Evolutionary conservation across 805 yeast species (phyloP).

Genomic region (Sugiyamaella americana): DNA sequence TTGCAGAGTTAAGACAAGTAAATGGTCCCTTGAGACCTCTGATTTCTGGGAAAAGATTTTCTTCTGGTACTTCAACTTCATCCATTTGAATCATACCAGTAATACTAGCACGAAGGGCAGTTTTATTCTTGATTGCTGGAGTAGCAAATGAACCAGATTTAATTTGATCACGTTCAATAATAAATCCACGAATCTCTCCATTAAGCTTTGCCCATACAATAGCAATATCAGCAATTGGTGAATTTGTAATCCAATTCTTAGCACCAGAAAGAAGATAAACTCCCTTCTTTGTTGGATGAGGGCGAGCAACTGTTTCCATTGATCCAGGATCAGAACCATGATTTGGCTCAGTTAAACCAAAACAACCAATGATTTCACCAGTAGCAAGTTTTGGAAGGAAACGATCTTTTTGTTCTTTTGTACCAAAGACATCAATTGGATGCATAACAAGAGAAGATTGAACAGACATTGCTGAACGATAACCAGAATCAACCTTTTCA

Average conservation of each 20-base stretch:
- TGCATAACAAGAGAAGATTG: constrained; percentile 42
- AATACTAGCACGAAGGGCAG: constrained; percentile 37
- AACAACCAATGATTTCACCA: constrained; percentile 49
- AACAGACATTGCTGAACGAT: constrained; percentile 40
- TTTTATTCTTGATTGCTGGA: constrained; percentile 37
- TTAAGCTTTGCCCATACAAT: constrained; percentile 42
- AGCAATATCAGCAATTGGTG: constrained; percentile 41
- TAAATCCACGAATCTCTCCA: constrained; percentile 38
- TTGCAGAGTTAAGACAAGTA: constrained; percentile 39
- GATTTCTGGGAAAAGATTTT: constrained; percentile 35
- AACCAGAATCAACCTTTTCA: constrained; percentile 41
- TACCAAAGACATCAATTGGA: constrained; percentile 37
- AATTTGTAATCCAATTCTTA: constrained; percentile 41
- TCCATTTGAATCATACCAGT: constrained; percentile 42
- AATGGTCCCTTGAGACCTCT: constrained; percentile 41
- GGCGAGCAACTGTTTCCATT: constrained; percentile 47
- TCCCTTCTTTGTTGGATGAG: constrained; percentile 38
- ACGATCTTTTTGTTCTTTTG: constrained; percentile 37
- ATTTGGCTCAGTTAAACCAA: constrained; percentile 61
- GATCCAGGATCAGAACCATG: constrained; percentile 58
- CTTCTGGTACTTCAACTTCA: constrained; percentile 39
- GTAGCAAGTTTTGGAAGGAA: constrained; percentile 36
- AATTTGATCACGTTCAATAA: constrained; percentile 35
- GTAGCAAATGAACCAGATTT: constrained; percentile 29
- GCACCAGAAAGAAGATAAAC: constrained; percentile 37